These are phyloP conservation scores for Tolypocladium capitatum DNA, from an alignment of 2,329 filamentous ascomycete species.

Conservation along the genomic window DNA sequence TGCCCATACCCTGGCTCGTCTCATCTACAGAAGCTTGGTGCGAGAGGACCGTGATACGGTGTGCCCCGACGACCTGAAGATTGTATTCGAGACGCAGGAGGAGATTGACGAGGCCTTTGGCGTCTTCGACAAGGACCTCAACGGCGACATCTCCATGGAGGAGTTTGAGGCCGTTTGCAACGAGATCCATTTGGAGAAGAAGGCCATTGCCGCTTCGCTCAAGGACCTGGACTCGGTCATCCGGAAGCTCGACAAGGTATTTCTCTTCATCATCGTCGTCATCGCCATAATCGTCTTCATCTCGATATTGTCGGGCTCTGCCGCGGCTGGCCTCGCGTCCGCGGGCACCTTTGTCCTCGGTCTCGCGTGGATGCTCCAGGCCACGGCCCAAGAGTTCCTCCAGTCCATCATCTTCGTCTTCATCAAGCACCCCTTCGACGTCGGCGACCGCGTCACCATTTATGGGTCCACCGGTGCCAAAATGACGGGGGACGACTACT, in stretches of 20 bases:
- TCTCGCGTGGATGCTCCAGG: slow-evolving; percentile 82
- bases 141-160: slow-evolving; percentile 91
- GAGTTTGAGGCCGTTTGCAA: slow-evolving; percentile 88
- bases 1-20: slow-evolving; percentile 72
- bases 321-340: slow-evolving; percentile 81
- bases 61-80: slow-evolving; percentile 60
- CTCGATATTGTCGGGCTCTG: slow-evolving; percentile 77
- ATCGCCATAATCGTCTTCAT: slow-evolving; percentile 78
- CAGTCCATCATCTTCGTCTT: slow-evolving; percentile 94
- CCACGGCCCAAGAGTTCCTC: slow-evolving; percentile 86
- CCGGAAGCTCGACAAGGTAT: slow-evolving; percentile 74
- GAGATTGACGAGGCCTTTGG: slow-evolving; percentile 80
- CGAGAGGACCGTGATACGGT: slow-evolving; percentile 65
- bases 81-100: slow-evolving; percentile 68
- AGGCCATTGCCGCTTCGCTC: slow-evolving; percentile 84
- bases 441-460: slow-evolving; percentile 82
- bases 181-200: slow-evolving; percentile 87
- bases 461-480: slow-evolving; percentile 79
- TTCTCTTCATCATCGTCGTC: slow-evolving; percentile 73
- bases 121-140: slow-evolving; percentile 94
- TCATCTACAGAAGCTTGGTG: slow-evolving; percentile 77
- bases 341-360: slow-evolving; percentile 80
- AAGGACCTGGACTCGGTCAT: slow-evolving; percentile 94
- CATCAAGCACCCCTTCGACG: slow-evolving; percentile 93
- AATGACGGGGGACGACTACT: slow-evolving; percentile 80